These are phyloP conservation scores for Periconia sp. DNA, from an alignment of 2,329 filamentous ascomycete genomes.

Conservation along the genomic window DNA sequence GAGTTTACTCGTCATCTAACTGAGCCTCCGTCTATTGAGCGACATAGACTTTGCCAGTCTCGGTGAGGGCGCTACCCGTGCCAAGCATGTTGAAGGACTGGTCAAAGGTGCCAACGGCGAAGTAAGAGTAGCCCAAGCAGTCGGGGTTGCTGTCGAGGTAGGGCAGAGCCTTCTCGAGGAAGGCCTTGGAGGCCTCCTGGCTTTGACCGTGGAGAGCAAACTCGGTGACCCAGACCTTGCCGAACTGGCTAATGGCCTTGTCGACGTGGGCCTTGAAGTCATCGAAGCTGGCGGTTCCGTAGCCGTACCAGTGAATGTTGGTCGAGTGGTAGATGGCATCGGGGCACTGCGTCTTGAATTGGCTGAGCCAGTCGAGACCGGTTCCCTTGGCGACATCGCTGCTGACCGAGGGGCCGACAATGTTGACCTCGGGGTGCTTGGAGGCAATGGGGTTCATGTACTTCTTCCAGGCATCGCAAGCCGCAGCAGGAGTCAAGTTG, in stretches of 20 bases:
- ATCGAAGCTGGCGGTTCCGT: conserved; percentile 28
- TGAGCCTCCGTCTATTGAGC: background rate
- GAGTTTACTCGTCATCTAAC: background rate
- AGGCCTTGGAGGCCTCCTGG: conserved; percentile 26
- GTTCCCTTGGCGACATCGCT: conserved; percentile 19
- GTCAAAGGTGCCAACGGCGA: conserved; percentile 37
- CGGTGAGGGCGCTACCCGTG: conserved; percentile 1
- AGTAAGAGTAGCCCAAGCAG: conserved; percentile 42
- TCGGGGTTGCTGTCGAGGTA: conserved; percentile 35
- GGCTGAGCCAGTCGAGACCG: conserved; percentile 35
- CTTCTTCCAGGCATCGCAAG: conserved; percentile 33
- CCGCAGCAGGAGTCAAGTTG: conserved; percentile 34
- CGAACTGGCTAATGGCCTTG: conserved; percentile 28
- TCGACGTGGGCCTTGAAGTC: conserved; percentile 45
- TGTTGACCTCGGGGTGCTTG: conserved; percentile 31
- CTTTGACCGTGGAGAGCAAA: conserved; percentile 41
- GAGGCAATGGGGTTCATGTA: conserved; percentile 36
- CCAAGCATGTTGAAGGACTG: conserved; percentile 6
- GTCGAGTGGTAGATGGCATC: conserved; percentile 38
- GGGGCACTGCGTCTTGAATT: conserved; percentile 36
- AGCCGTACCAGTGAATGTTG: conserved; percentile 46
- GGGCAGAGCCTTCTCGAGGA: conserved; percentile 36
- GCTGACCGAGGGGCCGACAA: conserved; percentile 38
- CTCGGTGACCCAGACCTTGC: conserved; percentile 44
- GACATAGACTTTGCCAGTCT: conserved; percentile 9